Base-by-base conservation (phyloP, 1,139 yeast species). In the Yamadazyma aaseri region DNA sequence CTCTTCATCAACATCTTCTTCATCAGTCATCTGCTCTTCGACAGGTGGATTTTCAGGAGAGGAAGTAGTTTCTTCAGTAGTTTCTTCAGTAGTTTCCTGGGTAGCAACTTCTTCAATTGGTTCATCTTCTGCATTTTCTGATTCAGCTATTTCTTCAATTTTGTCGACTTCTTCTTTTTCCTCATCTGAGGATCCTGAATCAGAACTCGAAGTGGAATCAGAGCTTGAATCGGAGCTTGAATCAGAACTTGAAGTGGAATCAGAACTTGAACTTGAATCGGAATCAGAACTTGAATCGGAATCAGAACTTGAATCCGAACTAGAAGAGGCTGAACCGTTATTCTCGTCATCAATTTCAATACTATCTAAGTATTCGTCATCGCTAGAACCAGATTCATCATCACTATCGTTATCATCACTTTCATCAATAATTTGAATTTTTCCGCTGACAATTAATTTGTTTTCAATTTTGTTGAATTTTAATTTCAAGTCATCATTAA, bases 391-490 rank as follows among this genome's bases (percentile, higher is more conserved):
- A 20, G 41, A 43, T 17, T 47, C 56, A 14, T 36, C 45, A 15
- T 54, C 61, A 22, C 38, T 40, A 20, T 46, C 56, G 14, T 34
- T 43, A 28, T 55, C 63, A 27, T 51, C 58, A 20, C 37, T 32
- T 14, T 45, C 50, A 16, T 42, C 41, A 23, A 38, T 25, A 21
- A 39, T 29, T 50, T 65, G 59, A 45, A 69, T 62, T 48, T 63
- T 68, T 28, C 76, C 76, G 33, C 50, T 61, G 38, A 70, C 56
- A 26, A 66, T 56, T 45, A 70, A 63, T 48, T 69, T 73, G 44
- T 70, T 70, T 47, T 65, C 69, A 33, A 54, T 51, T 51, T 66
- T 70, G 46, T 62, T 55, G 50, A 66, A 70, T 39, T 66, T 65
- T 36, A 70, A 55, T 39, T 65, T 65, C 41, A 68, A 56, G 45